These are phyloP conservation scores for Exophiala viscosa DNA, from an alignment of 2,329 filamentous ascomycete genomes.

Conservation along the genomic window DNA sequence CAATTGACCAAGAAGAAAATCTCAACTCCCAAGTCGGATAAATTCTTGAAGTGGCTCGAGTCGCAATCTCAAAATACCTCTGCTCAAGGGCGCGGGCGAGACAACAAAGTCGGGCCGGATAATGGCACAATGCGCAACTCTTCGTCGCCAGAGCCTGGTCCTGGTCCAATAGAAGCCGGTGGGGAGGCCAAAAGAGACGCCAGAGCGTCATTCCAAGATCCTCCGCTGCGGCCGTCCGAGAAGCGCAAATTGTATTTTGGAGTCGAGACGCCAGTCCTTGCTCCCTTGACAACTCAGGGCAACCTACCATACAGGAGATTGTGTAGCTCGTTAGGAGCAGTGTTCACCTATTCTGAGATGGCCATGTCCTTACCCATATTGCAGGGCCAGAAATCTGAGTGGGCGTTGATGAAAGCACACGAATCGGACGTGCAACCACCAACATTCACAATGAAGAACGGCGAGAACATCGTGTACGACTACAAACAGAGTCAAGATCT, in stretches of 20 bases:
- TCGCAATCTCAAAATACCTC: conserved; percentile 48
- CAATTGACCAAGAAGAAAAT: conserved; percentile 69
- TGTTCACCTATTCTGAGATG: conserved; percentile 98
- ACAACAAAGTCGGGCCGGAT: conserved; percentile 35
- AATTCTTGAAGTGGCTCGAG: conserved; percentile 74
- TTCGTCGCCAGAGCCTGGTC: conserved; percentile 30
- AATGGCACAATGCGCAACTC: conserved; percentile 21
- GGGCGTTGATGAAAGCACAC: conserved; percentile 92
- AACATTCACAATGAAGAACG: conserved; percentile 51
- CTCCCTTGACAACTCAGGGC: conserved; percentile 91
- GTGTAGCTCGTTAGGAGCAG: conserved; percentile 81
- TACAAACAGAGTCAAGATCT: conserved; percentile 82
- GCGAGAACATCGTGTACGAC: conserved; percentile 59
- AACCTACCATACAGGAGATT: conserved; percentile 92
- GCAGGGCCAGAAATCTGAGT: conserved; percentile 86
- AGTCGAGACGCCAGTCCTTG: conserved; percentile 86
- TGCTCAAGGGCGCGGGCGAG: conserved; percentile 41
- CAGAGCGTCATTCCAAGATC: conserved; percentile 76
- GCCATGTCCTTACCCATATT: conserved; percentile 86
- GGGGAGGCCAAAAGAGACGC: conserved; percentile 60
- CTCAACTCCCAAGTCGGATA: conserved; percentile 67
- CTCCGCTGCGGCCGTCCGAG: conserved; percentile 84
- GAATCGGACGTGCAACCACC: conserved; percentile 75
- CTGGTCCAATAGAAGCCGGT: conserved; percentile 44
- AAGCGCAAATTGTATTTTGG: conserved; percentile 94